Conservation (phyloP, 2,329 filamentous ascomycete genomes). For the Sordariomycetes sp. region DNA sequence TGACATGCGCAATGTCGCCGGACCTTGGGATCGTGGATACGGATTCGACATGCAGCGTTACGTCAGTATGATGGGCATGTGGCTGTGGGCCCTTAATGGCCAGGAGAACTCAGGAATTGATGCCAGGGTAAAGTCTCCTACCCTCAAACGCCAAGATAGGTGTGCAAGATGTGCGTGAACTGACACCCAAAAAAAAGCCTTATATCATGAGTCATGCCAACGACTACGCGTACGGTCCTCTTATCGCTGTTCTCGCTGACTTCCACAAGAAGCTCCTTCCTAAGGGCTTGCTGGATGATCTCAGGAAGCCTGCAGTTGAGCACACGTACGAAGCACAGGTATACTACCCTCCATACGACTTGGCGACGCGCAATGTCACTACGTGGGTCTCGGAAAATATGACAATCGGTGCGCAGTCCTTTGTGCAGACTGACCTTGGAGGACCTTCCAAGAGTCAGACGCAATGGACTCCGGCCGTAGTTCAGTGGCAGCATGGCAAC, state of each 20-base stretch:
- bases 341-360: slow-evolving; percentile 50
- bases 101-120: no score
- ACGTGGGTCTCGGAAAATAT: slow-evolving; percentile 47
- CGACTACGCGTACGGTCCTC: slow-evolving; percentile 48
- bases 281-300: slow-evolving; percentile 22
- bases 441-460: slow-evolving; percentile 40
- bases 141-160: no score
- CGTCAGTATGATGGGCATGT: slow-evolving; percentile 45
- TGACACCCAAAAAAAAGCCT: no score
- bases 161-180: background rate
- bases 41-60: slow-evolving; percentile 57
- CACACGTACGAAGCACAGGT: slow-evolving; percentile 42
- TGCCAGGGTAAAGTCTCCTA: no score
- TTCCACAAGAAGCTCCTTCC: slow-evolving; percentile 39
- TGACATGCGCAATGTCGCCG: slow-evolving; percentile 49
- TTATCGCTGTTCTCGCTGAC: slow-evolving; percentile 44
- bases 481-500: slow-evolving; percentile 43
- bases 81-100: slow-evolving; percentile 49
- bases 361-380: slow-evolving; percentile 46
- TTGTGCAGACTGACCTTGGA: slow-evolving; percentile 44
- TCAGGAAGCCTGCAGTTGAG: slow-evolving; percentile 41
- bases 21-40: slow-evolving; percentile 56
- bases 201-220: slow-evolving; percentile 47
- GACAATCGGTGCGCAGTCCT: slow-evolving; percentile 52
- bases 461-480: slow-evolving; percentile 49